Percentiles rank a stretch among this genome's conserved stretches.
Evolutionary conservation across 2,329 filamentous ascomycete genomes (phyloP).

Genomic region (Dactylonectria estremocensis): DNA sequence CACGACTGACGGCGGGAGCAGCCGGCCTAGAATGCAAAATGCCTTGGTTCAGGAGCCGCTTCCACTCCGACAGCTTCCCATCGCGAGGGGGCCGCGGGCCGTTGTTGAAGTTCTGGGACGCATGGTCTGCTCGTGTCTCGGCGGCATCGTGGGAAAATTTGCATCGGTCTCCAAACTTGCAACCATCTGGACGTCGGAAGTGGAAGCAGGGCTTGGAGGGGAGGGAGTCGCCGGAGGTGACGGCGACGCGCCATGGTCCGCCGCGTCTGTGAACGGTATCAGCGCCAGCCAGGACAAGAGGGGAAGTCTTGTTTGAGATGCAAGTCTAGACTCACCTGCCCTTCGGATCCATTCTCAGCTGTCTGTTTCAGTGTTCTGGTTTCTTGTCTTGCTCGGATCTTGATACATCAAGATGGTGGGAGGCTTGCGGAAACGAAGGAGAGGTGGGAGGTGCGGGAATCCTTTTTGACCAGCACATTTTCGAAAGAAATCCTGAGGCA

Average conservation of each 20-base stretch:
- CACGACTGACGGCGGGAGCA: conserved; percentile 18
- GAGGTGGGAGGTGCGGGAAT: no score
- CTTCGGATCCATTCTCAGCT: no score
- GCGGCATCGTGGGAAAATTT: background rate
- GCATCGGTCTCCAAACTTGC: background rate
- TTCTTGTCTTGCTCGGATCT: no score
- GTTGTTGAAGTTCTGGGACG: background rate
- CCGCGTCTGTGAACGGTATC: background rate
- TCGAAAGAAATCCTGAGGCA: no score
- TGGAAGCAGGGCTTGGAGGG: background rate
- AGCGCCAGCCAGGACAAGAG: background rate
- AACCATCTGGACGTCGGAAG: background rate
- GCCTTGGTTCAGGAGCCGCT: conserved; percentile 30
- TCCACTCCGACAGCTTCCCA: conserved; percentile 41
- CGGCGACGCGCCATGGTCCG: background rate
- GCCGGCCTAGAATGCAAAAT: background rate
- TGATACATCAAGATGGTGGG: no score
- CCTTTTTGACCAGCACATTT: no score
- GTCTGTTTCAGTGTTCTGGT: no score
- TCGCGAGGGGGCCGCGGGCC: conserved; percentile 12
- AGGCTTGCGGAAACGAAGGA: no score
- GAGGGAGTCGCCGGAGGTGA: background rate
- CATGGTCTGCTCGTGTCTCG: background rate
- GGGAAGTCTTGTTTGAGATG: no score
- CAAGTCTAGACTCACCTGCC: no score